Conservation (phyloP, 495 filamentous ascomycete genomes). For the Penicillium egyptiacum region DNA sequence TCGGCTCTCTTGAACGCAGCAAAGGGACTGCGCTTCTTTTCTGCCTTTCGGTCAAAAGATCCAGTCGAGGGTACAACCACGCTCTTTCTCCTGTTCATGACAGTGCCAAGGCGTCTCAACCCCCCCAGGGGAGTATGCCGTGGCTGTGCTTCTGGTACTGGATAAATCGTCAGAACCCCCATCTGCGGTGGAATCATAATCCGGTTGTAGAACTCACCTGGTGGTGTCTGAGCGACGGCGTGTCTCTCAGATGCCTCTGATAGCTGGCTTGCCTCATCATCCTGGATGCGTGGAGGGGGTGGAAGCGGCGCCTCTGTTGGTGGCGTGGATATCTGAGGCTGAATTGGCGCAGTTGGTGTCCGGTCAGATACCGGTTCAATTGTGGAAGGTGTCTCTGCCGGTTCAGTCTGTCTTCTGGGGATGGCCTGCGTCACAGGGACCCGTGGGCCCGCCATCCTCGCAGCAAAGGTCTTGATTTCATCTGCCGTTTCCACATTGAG, state of each 20-base stretch:
- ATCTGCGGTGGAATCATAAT: background rate
- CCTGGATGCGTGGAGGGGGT: constrained; percentile 44
- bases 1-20: constrained; percentile 52
- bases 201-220: constrained; percentile 36
- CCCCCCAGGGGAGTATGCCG: constrained; percentile 47
- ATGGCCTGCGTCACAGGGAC: constrained; percentile 15
- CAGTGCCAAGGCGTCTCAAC: constrained; percentile 74
- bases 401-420: constrained; percentile 23
- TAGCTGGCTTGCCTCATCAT: constrained; percentile 63
- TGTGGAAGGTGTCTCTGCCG: constrained; percentile 19
- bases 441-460: constrained; percentile 44
- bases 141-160: constrained; percentile 40
- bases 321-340: constrained; percentile 15
- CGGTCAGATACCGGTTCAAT: constrained; percentile 7
- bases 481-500: constrained; percentile 84
- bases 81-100: constrained; percentile 64
- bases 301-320: constrained; percentile 28
- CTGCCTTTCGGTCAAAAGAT: constrained; percentile 39
- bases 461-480: constrained; percentile 85
- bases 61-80: constrained; percentile 38
- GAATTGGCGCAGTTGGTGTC: constrained; percentile 21
- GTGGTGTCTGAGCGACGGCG: constrained; percentile 41
- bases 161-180: constrained; percentile 6
- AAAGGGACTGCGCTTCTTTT: constrained; percentile 54
- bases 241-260: constrained; percentile 46